Base-by-base conservation (phyloP, 768 basidiomycete genomes). In the Collybia nuda region DNA sequence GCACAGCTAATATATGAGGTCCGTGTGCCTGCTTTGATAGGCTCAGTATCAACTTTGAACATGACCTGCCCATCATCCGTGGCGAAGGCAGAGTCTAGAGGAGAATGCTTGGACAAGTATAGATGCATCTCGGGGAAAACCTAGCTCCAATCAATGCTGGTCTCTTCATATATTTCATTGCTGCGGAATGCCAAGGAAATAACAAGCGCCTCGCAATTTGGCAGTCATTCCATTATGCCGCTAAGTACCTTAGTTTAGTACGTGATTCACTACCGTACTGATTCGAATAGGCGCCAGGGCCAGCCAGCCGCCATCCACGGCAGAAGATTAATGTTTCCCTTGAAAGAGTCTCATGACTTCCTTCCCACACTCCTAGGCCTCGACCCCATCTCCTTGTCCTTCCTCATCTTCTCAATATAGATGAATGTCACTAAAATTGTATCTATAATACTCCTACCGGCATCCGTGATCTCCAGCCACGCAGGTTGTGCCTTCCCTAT, bases 361-460 rank as follows among this genome's bases (percentile, higher is more conserved):
- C 21, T 44, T 7, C 8, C 12, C n/a, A 44, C 6, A 44, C 23
- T 17, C 23, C 7, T 44, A 9, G 22, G 24, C 24, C 35, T 51
- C 28, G 40, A 23, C 17, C 40, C 53, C 37, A 36, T 35, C 44
- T 59, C 62, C 55, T 53, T 59, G 17, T 56, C 57, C 40, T 50
- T 56, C 32, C 62, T 37, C 18, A 60, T 41, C 44, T 60, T 61
- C 48, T 66, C 63, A 26, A 64, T 41, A 38, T 61, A 66, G 8
- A 64, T 24, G 44, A 66, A 66, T 0, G 64, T 64, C n/a, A 62
- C 46, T 9, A 66, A 32, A 35, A 66, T 60, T 7, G 51, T 47
- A 40, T 66, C 64, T 5, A 56, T 28, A 26, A 66, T 62, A 39
- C 55, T 41, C 39, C 45, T 32, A 11, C 63, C 63, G 18, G 49